phyloP scores from a whole-genome alignment of 306 rosid species.

The Vachellia pachyceras region DNA sequence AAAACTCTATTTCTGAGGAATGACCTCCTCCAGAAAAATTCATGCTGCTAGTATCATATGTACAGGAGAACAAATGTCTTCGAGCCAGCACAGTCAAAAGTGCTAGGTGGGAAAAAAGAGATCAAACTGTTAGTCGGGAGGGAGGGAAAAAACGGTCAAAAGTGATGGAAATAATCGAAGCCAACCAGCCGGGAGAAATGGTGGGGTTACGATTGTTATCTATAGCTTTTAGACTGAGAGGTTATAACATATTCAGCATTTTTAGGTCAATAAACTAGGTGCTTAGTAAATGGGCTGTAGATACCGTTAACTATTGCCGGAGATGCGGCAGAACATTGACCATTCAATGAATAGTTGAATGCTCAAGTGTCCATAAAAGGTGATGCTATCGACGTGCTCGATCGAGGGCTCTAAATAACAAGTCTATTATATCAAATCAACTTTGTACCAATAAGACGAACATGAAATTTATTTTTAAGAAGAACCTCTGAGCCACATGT shows the following conservation, averaged over 20 bases:
- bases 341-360: constrained; percentile 5
- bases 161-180: background rate
- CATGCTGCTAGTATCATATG: constrained; percentile 48
- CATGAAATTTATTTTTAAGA: background rate
- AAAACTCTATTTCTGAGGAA: constrained; percentile 42
- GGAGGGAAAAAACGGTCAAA: constrained; percentile 14
- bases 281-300: background rate
- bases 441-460: constrained; percentile 24
- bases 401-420: constrained; percentile 16
- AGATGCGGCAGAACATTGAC: constrained; percentile 16
- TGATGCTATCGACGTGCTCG: constrained; percentile 15
- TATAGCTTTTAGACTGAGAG: background rate
- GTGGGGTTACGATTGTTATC: background rate
- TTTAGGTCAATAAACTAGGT: constrained; percentile 14
- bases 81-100: constrained; percentile 77
- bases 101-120: constrained; percentile 50
- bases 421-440: constrained; percentile 1
- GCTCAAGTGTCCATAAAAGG: constrained; percentile 6
- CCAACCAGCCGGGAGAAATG: background rate
- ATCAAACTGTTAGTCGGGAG: constrained; percentile 35
- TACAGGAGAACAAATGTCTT: constrained; percentile 62
- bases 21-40: constrained; percentile 50
- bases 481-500: constrained; percentile 5
- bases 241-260: background rate
- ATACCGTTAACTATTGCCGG: constrained; percentile 6